Conservation (phyloP, 306 rosid genomes). For the Hylodesmum podocarpum region DNA sequence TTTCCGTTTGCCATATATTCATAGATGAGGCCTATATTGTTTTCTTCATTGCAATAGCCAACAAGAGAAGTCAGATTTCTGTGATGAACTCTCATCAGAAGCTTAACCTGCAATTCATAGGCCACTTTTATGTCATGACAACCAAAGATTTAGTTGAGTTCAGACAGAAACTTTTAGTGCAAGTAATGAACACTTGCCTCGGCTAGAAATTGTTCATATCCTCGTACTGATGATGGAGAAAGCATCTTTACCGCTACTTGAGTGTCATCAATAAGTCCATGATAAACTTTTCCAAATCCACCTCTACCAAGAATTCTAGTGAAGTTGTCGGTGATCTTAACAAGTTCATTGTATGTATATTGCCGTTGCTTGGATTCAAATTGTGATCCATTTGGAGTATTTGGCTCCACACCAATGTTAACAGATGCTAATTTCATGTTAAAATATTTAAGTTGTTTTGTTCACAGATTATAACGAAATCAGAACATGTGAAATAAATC, state of each 20-base stretch:
- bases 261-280: conserved; percentile 41
- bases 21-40: conserved; percentile 34
- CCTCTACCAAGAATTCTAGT: conserved; percentile 48
- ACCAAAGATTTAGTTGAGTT: neutral
- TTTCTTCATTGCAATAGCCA: conserved; percentile 41
- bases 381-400: conserved; percentile 1
- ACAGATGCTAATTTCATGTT: neutral
- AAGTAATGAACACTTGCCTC: conserved; percentile 42
- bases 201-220: conserved; percentile 52
- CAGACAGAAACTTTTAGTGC: neutral
- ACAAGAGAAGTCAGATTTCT: conserved; percentile 38
- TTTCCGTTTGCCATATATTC: conserved; percentile 45
- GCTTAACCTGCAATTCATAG: conserved; percentile 18
- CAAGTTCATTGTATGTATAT: conserved; percentile 41
- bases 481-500: neutral
- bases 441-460: neutral
- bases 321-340: conserved; percentile 47
- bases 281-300: conserved; percentile 54
- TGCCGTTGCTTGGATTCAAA: conserved; percentile 31
- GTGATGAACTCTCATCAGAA: conserved; percentile 41
- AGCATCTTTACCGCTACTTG: conserved; percentile 64
- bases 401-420: neutral
- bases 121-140: neutral
- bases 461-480: neutral
- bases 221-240: conserved; percentile 43